Conservation (phyloP, 1,284 basidiomycete genomes). For the Trametes pubescens region DNA sequence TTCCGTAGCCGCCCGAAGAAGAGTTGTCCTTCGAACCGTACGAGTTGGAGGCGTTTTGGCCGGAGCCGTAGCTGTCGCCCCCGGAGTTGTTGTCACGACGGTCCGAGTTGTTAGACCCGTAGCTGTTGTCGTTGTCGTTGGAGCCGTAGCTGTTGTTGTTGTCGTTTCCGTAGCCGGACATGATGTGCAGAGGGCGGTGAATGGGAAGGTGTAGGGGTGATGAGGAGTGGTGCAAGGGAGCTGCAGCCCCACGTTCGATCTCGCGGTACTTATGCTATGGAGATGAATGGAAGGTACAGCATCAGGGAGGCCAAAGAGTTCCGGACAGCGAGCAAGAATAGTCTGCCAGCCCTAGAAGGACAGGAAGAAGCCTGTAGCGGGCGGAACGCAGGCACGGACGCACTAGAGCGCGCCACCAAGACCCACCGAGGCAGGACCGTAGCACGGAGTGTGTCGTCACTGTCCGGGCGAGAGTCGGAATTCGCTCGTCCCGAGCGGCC, state of each 20-base stretch:
- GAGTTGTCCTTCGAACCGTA: no score
- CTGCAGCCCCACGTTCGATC: background rate
- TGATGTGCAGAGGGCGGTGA: background rate
- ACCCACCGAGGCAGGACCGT: conserved; percentile 2
- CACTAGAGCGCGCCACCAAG: conserved; percentile 7
- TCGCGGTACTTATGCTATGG: conserved; percentile 9
- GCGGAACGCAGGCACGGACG: conserved; percentile 12
- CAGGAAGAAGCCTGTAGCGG: conserved; percentile 14
- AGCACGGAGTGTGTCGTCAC: background rate
- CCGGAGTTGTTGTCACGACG: conserved; percentile 4
- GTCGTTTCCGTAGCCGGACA: conserved; percentile 29
- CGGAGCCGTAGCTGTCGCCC: conserved; percentile 20
- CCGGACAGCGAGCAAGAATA: conserved; percentile 17
- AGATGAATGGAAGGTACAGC: conserved; percentile 6
- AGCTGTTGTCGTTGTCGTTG: conserved; percentile 1
- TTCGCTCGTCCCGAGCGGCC: background rate
- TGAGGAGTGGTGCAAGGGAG: background rate
- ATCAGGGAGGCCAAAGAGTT: background rate
- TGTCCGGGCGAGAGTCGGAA: conserved; percentile 8
- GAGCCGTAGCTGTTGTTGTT: conserved; percentile 17
- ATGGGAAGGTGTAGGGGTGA: background rate
- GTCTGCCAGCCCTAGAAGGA: background rate
- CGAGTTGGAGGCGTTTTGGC: background rate
- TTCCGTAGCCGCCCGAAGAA: conserved; percentile 17
- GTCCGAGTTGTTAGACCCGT: no score